Base-by-base conservation (phyloP, 495 filamentous ascomycete species). In the Xylaria castorea region DNA sequence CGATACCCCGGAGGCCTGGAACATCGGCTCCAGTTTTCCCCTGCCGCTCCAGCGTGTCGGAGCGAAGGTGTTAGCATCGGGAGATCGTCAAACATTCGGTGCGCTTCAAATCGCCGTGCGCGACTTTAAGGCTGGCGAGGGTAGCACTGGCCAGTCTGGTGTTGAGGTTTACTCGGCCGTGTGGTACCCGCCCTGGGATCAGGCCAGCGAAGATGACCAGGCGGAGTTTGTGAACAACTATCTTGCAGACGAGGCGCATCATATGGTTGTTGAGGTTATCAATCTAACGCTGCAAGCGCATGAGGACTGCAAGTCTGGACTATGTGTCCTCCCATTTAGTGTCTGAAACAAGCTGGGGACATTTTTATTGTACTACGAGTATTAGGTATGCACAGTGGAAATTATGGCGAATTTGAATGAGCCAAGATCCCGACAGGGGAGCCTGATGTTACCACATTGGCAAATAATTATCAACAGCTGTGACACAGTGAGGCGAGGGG, bases 251-350 rank as follows among this genome's bases (percentile, higher is more conserved):
- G 76, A 78, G 72, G 62, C 74, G 57, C 72, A 74, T 20, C 78
- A 80, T 50, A 78, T 78, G 76, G 66, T 80, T 6, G 75, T 75
- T 18, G 76, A 78, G 68, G 75, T 80, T 38, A 73, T 80, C 34
- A 80, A 80, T 53, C 60, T 78, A 64, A 77, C 76, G 0, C 66
- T 77, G 30, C 71, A 78, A 53, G 75, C 76, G 16, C 71, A 76
- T 64, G 71, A 73, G 36, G 78, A 80, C 60, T 71, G 68, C 51
- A 51, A 61, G 22, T 62, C 68, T 9, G 68, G 68, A 44, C 22
- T 63, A 30, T 71, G 68, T 14, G 68, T 71, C 3, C 46, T 69
- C 2, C 51, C 66, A n/a, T 42, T 12, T 27, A 46, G 51, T 4
- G 5, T 38, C 16, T 69, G 22, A 69, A 32, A 1, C 7, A 50